Base-by-base conservation (phyloP, 805 yeast genomes). In the Jamesozyma piceae region DNA sequence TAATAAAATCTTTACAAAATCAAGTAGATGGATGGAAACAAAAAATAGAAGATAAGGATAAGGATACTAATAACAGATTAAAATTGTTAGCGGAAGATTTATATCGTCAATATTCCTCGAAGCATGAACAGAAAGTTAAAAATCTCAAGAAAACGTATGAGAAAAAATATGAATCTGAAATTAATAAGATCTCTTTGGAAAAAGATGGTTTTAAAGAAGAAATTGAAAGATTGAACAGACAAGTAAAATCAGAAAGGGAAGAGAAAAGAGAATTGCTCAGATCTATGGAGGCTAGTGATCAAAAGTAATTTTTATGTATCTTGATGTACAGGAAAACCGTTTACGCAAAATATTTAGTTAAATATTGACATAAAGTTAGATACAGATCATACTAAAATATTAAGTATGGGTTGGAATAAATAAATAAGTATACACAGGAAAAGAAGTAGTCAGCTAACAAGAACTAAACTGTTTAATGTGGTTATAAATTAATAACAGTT, bases 61-160 rank as follows among this genome's bases (percentile, higher is more conserved):
- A 60, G 22, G 75, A 73, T 17, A 65, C 76, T 2, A 79, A 77
- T 47, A 68, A 67, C 44, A 73, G 75, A 52, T 62, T 81, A 31
- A 77, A 78, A 47, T 73, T 76, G 47, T 62, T 83, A 37, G 84
- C 89, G 0, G 80, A 77, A 45, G 85, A 80, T 50, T 65, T 84
- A 10, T 83, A 83, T 53, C 69, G 74, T 31, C 88, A 81, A 55
- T 84, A 84, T 54, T 75, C 86, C 2, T 77, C 80, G 39, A 84
- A 85, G 55, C 94, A 85, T 54, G 85, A 80, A 47, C 73, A 75
- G 41, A 84, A 84, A 58, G 82, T 84, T 8, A 70, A 71, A 13
- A 72, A 76, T 27, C 64, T 80, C 53, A 80, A 76, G 55, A 71
- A 72, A 43, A 78, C 76, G 2, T 77, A 74, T 54, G 82, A 77